Percentiles rank a stretch among this genome's conserved stretches.
phyloP scores from a whole-genome alignment of 208 protist species.

The Leptomonas pyrrhocoris region DNA sequence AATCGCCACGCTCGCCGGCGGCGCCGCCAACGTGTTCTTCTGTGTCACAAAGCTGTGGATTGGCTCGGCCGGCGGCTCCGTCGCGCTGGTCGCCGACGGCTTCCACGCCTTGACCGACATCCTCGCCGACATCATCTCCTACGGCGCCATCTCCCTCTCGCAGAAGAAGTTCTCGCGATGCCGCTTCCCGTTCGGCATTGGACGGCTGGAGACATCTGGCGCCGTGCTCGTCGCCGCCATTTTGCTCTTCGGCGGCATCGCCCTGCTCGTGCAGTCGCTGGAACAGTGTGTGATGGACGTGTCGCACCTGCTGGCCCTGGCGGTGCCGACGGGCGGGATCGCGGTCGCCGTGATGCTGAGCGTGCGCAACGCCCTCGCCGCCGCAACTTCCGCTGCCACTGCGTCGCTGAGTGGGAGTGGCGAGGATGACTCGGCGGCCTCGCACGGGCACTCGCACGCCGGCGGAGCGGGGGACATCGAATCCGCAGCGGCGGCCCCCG shows the following conservation, averaged over 20 bases:
- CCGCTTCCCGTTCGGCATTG: conserved; percentile 85
- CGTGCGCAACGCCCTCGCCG: conserved; percentile 6
- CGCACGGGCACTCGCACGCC: conserved; percentile 24
- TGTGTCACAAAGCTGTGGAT: conserved; percentile 72
- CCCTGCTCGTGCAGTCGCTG: conserved; percentile 75
- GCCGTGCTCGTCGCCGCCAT: conserved; percentile 79
- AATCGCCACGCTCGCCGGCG: conserved; percentile 69
- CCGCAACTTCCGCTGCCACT: conserved; percentile 1
- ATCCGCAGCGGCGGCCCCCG: not conserved
- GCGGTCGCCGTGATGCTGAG: conserved; percentile 14
- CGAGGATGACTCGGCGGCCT: not conserved
- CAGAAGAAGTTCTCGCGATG: conserved; percentile 71
- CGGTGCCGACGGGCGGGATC: conserved; percentile 15
- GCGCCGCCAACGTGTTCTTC: conserved; percentile 81
- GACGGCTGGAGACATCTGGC: conserved; percentile 80
- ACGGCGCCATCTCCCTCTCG: conserved; percentile 67
- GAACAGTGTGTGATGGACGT: conserved; percentile 47
- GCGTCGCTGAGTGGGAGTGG: not conserved
- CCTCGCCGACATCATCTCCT: conserved; percentile 81
- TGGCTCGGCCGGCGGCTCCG: conserved; percentile 76
- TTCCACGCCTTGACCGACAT: conserved; percentile 88
- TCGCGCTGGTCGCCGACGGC: conserved; percentile 87
- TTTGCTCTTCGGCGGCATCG: conserved; percentile 76
- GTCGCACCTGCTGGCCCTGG: conserved; percentile 11
- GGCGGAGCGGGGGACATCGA: not conserved